Base-by-base conservation (phyloP, 176 grass and related monocot species). In the Rhynchospora breviuscula region DNA sequence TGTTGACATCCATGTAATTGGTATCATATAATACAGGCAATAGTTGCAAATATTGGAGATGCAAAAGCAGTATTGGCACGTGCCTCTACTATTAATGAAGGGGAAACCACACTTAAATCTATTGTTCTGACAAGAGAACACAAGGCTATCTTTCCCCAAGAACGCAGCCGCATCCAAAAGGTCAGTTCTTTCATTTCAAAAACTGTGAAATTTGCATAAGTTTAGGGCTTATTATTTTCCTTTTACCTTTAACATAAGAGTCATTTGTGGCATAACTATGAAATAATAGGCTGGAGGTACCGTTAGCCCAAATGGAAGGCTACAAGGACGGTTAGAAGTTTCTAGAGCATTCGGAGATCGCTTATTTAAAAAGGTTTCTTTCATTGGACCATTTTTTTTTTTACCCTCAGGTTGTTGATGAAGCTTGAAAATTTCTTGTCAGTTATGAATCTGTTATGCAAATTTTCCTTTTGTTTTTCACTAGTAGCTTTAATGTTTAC, bases 71-170 rank as follows among this genome's bases (percentile, higher is more conserved):
- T 98, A 77, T 90, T 98, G 81, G 95, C 92, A 70, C 90, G 90
- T 68, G 85, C 90, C 57, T 58, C 70, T 84, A 81, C 64, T 68
- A 77, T 77, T 29, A 86, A 78, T 45, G 85, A 47, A 72, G 87
- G 89, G 54, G 78, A 88, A 88, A 80, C 40, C 79, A 52, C 49
- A 60, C 64, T 94, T 40, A 98, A 94, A 81, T 88, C 95, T 78
- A 98, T 98, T 87, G 92, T 98, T 79, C 89, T 98, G 89, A 98
- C 90, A 48, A 98, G 95, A 92, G 95, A 98, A 73, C 92, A 98
- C 83, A 98, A 98, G 85, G 95, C 92, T n/a, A 98, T 98, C 73
- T 98, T 89, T 94, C 90, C 92, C 57, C 90, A 93, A 87, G 95
- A 98, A 76, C 92, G 92, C 48, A 70, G 60, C 9, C 84, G 95